Percentiles rank a stretch among this genome's conserved stretches.
Evolutionary conservation across 2,329 filamentous ascomycete species (phyloP).

Genomic region (Rhytidhysteron rufulum): DNA sequence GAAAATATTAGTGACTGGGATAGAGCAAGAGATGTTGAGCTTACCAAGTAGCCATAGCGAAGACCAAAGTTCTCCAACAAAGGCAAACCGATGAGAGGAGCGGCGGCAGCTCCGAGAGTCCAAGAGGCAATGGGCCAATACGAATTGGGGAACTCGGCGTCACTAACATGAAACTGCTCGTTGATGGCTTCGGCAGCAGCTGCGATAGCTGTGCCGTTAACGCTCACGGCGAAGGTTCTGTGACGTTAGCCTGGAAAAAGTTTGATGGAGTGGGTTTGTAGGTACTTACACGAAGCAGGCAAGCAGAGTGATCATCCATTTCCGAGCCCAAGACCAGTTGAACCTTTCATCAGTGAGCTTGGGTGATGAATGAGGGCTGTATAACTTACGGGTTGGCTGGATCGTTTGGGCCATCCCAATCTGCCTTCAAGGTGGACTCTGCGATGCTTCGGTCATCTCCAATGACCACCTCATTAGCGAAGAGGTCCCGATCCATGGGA

Average conservation of each 20-base stretch:
- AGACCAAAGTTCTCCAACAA: conserved; percentile 45
- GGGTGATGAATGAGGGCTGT: background rate
- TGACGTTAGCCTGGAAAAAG: conserved; percentile 2
- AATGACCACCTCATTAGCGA: no score
- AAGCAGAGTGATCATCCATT: conserved; percentile 41
- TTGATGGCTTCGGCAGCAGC: conserved; percentile 33
- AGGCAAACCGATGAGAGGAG: conserved; percentile 39
- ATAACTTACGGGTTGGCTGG: conserved; percentile 18
- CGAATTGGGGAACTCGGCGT: conserved; percentile 37
- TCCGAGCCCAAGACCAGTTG: conserved; percentile 40
- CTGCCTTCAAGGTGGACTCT: no score
- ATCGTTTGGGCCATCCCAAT: conserved; percentile 21
- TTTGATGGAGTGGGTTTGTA: conserved; percentile 1
- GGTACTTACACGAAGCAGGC: conserved; percentile 41
- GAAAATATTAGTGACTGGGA: conserved; percentile 6
- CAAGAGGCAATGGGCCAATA: conserved; percentile 41
- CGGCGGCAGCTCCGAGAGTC: conserved; percentile 41
- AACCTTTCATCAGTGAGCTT: conserved; percentile 19
- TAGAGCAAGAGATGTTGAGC: background rate
- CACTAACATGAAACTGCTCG: conserved; percentile 36
- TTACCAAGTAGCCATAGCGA: conserved; percentile 40
- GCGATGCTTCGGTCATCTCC: no score
- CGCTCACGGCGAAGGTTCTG: conserved; percentile 27
- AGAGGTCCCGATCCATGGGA: no score
- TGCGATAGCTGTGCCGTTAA: conserved; percentile 31